phyloP scores from a whole-genome alignment of 2,329 filamentous ascomycete species.

The Ophiostoma ips region DNA sequence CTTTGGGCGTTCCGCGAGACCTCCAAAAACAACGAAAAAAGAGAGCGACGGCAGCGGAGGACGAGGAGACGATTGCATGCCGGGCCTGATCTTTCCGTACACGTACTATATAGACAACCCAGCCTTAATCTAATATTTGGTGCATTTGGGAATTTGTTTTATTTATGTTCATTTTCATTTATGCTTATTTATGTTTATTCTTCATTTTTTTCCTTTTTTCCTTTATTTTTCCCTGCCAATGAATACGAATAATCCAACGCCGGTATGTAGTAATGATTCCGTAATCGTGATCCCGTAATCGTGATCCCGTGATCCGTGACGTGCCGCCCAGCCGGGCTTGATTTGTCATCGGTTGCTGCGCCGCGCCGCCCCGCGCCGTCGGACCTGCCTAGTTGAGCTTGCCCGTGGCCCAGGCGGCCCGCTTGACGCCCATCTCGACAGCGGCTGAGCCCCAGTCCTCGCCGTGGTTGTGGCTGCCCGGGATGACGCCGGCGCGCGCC shows the following conservation, averaged over 20 bases:
- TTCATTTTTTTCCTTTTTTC: background rate
- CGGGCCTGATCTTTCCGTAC: background rate
- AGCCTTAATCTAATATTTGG: background rate
- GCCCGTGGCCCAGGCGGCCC: constrained; percentile 68
- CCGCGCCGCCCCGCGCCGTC: background rate
- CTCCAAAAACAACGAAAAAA: background rate
- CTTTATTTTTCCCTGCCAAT: background rate
- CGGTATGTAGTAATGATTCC: too few relatives aligned
- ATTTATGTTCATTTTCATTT: background rate
- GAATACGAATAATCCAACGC: constrained; percentile 1
- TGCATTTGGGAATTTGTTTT: background rate
- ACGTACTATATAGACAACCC: background rate
- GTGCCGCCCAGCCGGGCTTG: background rate
- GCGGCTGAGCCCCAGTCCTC: constrained; percentile 92
- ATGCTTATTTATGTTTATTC: background rate
- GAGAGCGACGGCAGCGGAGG: background rate
- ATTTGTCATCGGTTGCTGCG: background rate
- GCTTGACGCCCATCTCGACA: constrained; percentile 85
- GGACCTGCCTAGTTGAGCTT: constrained; percentile 27
- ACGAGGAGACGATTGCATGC: background rate
- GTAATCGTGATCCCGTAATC: too few relatives aligned
- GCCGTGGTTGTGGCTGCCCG: constrained; percentile 73
- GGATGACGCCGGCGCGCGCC: constrained; percentile 63
- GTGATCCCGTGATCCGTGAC: background rate
- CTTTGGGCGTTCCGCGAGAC: constrained; percentile 8